Base-by-base conservation (phyloP, 2,329 filamentous ascomycete genomes). In the Dactylellina drechsleri region DNA sequence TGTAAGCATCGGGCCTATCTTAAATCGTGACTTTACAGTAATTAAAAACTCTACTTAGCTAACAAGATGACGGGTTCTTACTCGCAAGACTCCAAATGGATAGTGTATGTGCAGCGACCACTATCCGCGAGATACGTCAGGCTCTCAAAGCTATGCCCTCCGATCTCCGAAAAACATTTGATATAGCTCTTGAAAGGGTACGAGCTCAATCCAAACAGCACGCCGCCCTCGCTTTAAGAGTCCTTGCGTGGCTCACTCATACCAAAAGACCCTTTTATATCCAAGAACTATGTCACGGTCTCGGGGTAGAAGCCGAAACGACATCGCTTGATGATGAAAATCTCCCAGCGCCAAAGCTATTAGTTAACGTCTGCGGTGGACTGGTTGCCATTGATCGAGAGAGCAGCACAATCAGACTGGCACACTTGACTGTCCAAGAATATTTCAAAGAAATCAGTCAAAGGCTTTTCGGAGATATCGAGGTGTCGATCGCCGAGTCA, bases 121-220 rank as follows among this genome's bases (percentile, higher is more conserved):
- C 66, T 0, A 40, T 70, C 28, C 66, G 66, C 28, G 66, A 70
- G 18, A 70, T 70, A 10, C 66, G 66, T 6, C 41, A 70, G n/a
- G 66, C 66, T 6, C 66, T 70, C n/a, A 70, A 70, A 23, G 62
- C 50, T 2, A 70, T 70, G 66, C 66, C 66, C 13, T 70, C 66
- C 10, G 66, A 70, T 70, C 66, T 70, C 36, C 66, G 56, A 23
- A 70, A 57, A 49, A 70, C 66, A 26, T 70, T 70, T 31, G 66
- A 70, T 16, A 36, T 61, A 50, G 66, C 66, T 13, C 12, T 70
- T 13, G 66, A 70, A 58, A 54, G 66, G 43, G 23, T 70, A 31
- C 49, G 41, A 23, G 66, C 66, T 16, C 66, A 70, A 41, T 40
- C 66, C 10, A 70, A 62, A 18, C 66, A 70, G n/a, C 66, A 70